phyloP scores from a whole-genome alignment of 257 asterid species.

The Linaria vulgaris region DNA sequence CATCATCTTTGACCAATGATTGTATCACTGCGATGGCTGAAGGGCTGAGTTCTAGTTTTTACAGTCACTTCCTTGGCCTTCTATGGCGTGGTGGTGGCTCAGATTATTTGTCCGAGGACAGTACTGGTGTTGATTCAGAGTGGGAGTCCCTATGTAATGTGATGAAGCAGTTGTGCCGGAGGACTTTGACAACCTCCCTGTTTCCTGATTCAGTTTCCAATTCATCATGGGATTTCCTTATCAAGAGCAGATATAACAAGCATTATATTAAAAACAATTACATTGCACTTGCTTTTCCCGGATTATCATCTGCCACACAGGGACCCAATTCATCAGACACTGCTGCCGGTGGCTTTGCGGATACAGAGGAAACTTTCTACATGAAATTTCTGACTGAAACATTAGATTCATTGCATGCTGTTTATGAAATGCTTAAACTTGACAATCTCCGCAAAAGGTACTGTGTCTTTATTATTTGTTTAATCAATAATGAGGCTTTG shows the following conservation, averaged over 20 bases:
- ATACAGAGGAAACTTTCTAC: slow-evolving; percentile 38
- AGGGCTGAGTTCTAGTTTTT: slow-evolving; percentile 66
- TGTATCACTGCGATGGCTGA: slow-evolving; percentile 85
- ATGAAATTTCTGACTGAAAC: slow-evolving; percentile 51
- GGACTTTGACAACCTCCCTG: slow-evolving; percentile 33
- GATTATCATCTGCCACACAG: slow-evolving; percentile 37
- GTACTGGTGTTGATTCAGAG: slow-evolving; percentile 62
- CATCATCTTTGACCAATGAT: slow-evolving; percentile 80
- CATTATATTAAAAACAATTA: slow-evolving; percentile 47
- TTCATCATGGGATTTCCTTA: slow-evolving; percentile 92
- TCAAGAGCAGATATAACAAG: slow-evolving; percentile 67
- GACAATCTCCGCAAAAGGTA: slow-evolving; percentile 92
- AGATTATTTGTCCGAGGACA: slow-evolving; percentile 47
- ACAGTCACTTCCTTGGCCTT: slow-evolving; percentile 66
- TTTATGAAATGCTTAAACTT: slow-evolving; percentile 85
- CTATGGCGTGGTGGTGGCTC: slow-evolving; percentile 68
- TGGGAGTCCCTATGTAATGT: slow-evolving; percentile 77
- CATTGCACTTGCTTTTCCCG: slow-evolving; percentile 45
- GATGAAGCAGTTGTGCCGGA: slow-evolving; percentile 47
- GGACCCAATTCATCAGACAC: slow-evolving; percentile 39
- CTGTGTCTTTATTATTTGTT: slow-evolving; percentile 17
- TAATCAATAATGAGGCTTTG: slow-evolving; percentile 11
- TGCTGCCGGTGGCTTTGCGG: slow-evolving; percentile 29
- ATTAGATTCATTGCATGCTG: slow-evolving; percentile 83
- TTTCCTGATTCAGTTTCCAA: slow-evolving; percentile 42